These are phyloP conservation scores for Letharia lupina DNA, from an alignment of 495 filamentous ascomycete species.

Conservation along the genomic window DNA sequence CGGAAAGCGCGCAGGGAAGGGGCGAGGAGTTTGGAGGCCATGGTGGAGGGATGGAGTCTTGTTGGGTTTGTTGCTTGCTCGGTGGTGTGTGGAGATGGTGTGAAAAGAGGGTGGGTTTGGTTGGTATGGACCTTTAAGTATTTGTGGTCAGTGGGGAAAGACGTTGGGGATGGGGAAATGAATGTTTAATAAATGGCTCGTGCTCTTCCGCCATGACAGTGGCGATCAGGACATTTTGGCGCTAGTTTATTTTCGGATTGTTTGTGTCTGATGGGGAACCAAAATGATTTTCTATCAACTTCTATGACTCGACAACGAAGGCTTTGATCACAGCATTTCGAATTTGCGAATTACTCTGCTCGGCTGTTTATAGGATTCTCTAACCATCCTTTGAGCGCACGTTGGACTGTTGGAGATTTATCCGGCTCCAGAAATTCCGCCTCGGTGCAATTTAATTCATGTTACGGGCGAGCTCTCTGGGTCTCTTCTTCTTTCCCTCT, in stretches of 20 bases:
- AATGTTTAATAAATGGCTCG: not conserved
- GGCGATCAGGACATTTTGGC: not conserved
- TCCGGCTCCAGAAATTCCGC: no score
- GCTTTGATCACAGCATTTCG: no score
- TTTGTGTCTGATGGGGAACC: not conserved
- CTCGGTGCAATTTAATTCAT: no score
- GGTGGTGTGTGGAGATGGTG: not conserved
- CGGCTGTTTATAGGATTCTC: no score
- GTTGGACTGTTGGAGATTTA: no score
- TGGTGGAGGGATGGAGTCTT: not conserved
- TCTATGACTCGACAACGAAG: no score
- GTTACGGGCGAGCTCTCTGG: not conserved
- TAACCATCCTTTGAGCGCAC: no score
- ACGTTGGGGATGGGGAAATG: not conserved
- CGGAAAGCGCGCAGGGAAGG: conserved; percentile 16
- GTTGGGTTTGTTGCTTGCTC: not conserved
- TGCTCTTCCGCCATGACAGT: not conserved
- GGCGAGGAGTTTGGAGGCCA: conserved; percentile 12
- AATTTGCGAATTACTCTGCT: no score
- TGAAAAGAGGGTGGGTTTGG: not conserved
- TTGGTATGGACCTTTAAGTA: not conserved
- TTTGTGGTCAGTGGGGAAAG: not conserved
- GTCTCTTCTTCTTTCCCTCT: not conserved
- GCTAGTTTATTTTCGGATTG: not conserved
- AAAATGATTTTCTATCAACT: no score